Evolutionary conservation across 495 filamentous ascomycete genomes (phyloP).

Genomic region (Penicillium verhagenii): DNA sequence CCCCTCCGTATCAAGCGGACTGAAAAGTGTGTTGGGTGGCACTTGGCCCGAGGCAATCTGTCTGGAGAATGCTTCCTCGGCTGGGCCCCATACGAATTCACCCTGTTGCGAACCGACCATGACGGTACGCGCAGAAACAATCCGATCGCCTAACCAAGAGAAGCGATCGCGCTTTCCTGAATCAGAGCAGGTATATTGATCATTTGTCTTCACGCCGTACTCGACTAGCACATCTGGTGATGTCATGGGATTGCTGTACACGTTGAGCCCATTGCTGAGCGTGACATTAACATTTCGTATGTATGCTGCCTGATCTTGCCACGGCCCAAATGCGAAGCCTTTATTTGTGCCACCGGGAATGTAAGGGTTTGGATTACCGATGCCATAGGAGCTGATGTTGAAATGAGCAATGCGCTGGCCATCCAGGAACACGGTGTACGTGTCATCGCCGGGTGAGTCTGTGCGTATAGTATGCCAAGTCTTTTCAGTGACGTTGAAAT

Average conservation of each 20-base stretch:
- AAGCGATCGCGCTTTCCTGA: background rate
- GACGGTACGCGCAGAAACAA: background rate
- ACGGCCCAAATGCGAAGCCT: conserved; percentile 3
- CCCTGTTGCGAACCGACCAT: conserved; percentile 1
- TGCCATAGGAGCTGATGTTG: conserved; percentile 1
- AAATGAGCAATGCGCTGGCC: conserved; percentile 2
- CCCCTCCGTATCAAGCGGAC: conserved; percentile 1
- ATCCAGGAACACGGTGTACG: conserved; percentile 1
- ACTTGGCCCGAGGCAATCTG: conserved; percentile 1
- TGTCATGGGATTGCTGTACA: background rate
- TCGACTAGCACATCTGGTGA: background rate
- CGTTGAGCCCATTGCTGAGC: background rate
- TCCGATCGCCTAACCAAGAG: background rate
- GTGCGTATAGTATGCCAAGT: background rate
- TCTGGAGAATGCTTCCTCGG: conserved; percentile 2
- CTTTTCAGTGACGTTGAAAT: conserved; percentile 1
- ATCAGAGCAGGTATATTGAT: background rate
- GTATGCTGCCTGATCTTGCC: conserved; percentile 6
- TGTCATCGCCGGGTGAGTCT: background rate
- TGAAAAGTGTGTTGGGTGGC: background rate
- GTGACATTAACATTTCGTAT: conserved; percentile 1
- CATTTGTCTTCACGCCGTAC: background rate
- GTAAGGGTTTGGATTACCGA: conserved; percentile 1
- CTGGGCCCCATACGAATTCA: conserved; percentile 5
- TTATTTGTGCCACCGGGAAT: conserved; percentile 1